Conservation (phyloP, 176 grass and related monocot genomes). For the Zizania latifolia region DNA sequence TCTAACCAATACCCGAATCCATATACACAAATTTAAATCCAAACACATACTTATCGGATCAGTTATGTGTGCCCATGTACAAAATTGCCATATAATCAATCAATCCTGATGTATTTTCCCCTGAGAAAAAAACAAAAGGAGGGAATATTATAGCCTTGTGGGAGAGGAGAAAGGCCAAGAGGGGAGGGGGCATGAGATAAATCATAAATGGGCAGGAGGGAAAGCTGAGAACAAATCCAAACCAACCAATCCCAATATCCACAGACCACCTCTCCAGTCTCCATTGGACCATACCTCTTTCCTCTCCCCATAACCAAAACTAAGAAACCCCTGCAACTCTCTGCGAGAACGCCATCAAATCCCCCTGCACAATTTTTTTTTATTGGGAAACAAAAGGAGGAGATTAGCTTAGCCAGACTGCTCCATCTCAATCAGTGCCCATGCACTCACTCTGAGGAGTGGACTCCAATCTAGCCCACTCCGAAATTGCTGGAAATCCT, state of each 20-base stretch:
- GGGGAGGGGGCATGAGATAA: slow-evolving; percentile 26
- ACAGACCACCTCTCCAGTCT: slow-evolving; percentile 27
- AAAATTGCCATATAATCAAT: too few species aligned
- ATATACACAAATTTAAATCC: too few species aligned
- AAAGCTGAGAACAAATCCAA: slow-evolving; percentile 44
- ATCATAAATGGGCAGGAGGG: slow-evolving; percentile 47
- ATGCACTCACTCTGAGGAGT: slow-evolving; percentile 19
- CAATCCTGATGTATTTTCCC: not conserved
- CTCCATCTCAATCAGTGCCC: slow-evolving; percentile 6
- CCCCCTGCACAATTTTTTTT: not conserved
- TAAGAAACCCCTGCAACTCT: slow-evolving; percentile 4
- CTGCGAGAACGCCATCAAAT: slow-evolving; percentile 24
- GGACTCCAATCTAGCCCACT: slow-evolving; percentile 20
- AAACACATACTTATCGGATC: too few species aligned
- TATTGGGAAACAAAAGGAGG: not conserved
- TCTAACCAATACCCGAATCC: too few species aligned
- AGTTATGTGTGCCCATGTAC: too few species aligned
- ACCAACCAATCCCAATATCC: slow-evolving; percentile 42
- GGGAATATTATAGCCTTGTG: slow-evolving; percentile 46
- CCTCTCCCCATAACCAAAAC: slow-evolving; percentile 6
- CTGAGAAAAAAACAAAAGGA: not conserved
- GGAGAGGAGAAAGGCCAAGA: slow-evolving; percentile 12
- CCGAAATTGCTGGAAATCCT: slow-evolving; percentile 31
- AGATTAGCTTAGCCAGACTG: slow-evolving; percentile 25
- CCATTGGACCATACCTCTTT: slow-evolving; percentile 34